These are phyloP conservation scores for Wallacemonas sp. DNA, from an alignment of 208 protist species.

Conservation along the genomic window DNA sequence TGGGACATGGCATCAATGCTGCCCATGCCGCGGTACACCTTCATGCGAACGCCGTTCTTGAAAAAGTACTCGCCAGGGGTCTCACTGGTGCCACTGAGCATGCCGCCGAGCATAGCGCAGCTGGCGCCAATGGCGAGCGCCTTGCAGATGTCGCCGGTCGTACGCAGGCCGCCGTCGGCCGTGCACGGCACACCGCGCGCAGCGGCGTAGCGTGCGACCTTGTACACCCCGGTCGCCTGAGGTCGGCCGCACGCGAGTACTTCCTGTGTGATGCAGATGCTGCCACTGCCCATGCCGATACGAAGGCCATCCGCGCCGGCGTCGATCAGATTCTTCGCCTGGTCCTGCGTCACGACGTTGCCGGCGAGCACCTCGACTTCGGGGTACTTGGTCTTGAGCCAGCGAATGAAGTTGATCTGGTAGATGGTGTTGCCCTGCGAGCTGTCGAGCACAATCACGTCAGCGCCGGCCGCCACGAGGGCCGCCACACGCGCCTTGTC, in stretches of 20 bases:
- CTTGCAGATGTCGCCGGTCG: constrained; percentile 96
- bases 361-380: constrained; percentile 91
- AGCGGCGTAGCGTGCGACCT: constrained; percentile 85
- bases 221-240: constrained; percentile 96
- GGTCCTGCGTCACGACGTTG: constrained; percentile 96
- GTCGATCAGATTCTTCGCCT: constrained; percentile 96
- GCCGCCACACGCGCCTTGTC: constrained; percentile 84
- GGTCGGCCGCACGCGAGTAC: constrained; percentile 94
- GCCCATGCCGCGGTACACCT: constrained; percentile 97
- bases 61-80: constrained; percentile 94
- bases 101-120: constrained; percentile 86
- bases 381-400: constrained; percentile 91
- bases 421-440: constrained; percentile 96
- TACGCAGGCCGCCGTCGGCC: constrained; percentile 94
- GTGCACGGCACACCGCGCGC: constrained; percentile 92
- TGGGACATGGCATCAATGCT: constrained; percentile 95
- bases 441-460: constrained; percentile 95
- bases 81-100: constrained; percentile 92
- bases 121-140: constrained; percentile 92
- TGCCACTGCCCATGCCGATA: constrained; percentile 98
- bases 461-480: constrained; percentile 87
- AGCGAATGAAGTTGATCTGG: constrained; percentile 95
- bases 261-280: constrained; percentile 98
- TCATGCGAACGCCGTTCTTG: constrained; percentile 89
- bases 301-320: constrained; percentile 96